Evolutionary conservation across 108 stramenopile genomes (phyloP), one percentile per base, ranked within the genome.

Genomic region (Pseudonitzschia pungens): DNA sequence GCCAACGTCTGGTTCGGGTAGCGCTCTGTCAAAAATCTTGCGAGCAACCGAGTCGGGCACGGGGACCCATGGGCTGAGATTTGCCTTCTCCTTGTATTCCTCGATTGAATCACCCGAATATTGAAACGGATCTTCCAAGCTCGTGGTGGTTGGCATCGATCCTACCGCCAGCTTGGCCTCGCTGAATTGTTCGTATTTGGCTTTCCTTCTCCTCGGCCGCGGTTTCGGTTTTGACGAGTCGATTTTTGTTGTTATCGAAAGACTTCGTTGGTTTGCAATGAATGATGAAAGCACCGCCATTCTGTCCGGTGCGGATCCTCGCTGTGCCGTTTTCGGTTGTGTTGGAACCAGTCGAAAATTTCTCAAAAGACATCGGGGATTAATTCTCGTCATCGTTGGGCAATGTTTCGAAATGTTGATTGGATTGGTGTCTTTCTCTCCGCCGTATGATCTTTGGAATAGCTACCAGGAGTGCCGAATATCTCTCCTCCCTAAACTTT

Each of bases 21-120:
- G 55, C 12, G 94, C 87, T 16, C 91, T 75, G 69, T 95, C 91
- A 68, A 95, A 78, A 4, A 85, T 83, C 50, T 88, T 86, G 32
- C 83, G 69, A 18, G 87, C 80, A 16, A 89, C 89, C 3, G 83
- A 67, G 71, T 95, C 94, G 12, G 94, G 90, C 52, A 87, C 78
- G 11, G 94, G 94, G 1, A 87, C 87, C 90, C 91, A 95, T 4
- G 94, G 94, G 32, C 86, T 87, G 21, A 95, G 77, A 0, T 84
- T 80, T 11, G 89, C 83, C 31, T 89, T 84, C 42, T 84, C 31
- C 22, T 20, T 11, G 71, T 94, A 94, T 33, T 87, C 83, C 24
- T 87, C 80, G 27, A 86, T 40, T 32, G 69, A 75, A 6, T 73
- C 77, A 4, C 70, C 72, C 0, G 77, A 69, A 29, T 71, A 74